Conservation (phyloP, 2,329 filamentous ascomycete species). For the Pseudogymnoascus sp. region DNA sequence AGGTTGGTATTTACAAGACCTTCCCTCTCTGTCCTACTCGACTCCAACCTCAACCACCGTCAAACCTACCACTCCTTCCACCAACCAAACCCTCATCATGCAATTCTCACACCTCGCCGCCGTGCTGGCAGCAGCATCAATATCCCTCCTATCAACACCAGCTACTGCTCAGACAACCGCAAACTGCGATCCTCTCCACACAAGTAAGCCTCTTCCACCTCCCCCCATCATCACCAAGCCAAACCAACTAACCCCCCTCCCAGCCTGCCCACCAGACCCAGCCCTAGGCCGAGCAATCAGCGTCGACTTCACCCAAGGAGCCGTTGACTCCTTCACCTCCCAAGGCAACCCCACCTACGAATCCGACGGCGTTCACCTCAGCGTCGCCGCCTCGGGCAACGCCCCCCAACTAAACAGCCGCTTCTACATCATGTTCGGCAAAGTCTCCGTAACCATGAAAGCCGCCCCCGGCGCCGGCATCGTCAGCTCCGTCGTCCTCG, state of each 20-base stretch:
- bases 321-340: conserved; percentile 70
- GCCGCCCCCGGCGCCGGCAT: conserved; percentile 84
- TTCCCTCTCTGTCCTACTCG: neutral
- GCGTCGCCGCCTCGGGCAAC: conserved; percentile 70
- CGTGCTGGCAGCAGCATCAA: neutral
- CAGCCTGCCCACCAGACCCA: conserved; percentile 63
- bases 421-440: conserved; percentile 99
- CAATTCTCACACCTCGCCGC: neutral
- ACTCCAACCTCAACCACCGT: neutral
- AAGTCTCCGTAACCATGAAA: conserved; percentile 77
- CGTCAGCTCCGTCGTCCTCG: conserved; percentile 83
- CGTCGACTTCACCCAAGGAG: conserved; percentile 74
- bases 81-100: neutral
- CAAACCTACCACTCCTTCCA: neutral
- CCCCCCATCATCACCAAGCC: neutral
- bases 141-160: neutral
- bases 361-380: conserved; percentile 72
- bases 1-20: neutral
- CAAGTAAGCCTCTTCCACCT: neutral
- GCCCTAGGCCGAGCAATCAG: conserved; percentile 76
- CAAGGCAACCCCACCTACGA: conserved; percentile 66
- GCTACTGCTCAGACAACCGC: neutral
- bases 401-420: conserved; percentile 78
- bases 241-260: conserved; percentile 18
- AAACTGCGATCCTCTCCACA: neutral